phyloP scores from a whole-genome alignment of 2,329 filamentous ascomycete genomes.

The Elsinoe perseae region DNA sequence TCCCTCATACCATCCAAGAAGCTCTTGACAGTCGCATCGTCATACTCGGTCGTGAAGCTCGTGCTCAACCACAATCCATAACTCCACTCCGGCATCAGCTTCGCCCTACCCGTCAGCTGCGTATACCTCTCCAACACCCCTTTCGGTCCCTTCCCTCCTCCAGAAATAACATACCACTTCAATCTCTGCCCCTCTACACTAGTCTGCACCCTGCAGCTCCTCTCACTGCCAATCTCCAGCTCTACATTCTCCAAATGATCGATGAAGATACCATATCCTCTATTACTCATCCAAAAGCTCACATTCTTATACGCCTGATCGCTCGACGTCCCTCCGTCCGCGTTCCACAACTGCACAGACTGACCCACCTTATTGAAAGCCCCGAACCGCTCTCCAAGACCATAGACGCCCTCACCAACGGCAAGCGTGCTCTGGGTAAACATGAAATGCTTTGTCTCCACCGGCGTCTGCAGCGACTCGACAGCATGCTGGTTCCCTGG shows the following conservation, averaged over 20 bases:
- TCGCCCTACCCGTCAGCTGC: constrained; percentile 57
- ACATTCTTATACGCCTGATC: constrained; percentile 68
- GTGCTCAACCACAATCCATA: constrained; percentile 72
- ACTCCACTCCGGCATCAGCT: constrained; percentile 62
- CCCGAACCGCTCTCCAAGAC: constrained; percentile 68
- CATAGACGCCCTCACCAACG: constrained; percentile 60
- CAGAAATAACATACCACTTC: constrained; percentile 68
- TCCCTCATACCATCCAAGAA: constrained; percentile 63
- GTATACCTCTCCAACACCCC: constrained; percentile 63
- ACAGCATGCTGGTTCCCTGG: constrained; percentile 47
- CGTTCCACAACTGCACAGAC: constrained; percentile 56
- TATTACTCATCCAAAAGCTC: constrained; percentile 60
- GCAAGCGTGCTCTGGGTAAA: constrained; percentile 40
- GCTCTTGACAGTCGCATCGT: constrained; percentile 58
- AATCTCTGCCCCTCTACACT: constrained; percentile 61
- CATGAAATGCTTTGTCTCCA: constrained; percentile 35
- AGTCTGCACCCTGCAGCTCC: constrained; percentile 63
- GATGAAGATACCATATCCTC: constrained; percentile 71
- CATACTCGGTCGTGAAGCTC: constrained; percentile 66
- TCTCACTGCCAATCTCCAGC: constrained; percentile 65
- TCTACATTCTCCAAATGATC: constrained; percentile 63
- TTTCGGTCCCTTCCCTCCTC: constrained; percentile 53
- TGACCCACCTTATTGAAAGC: constrained; percentile 71
- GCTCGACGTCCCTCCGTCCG: constrained; percentile 56
- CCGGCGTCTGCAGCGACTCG: constrained; percentile 48